Evolutionary conservation across 768 basidiomycete genomes (phyloP), one percentile per base, ranked within the genome.

Genomic region (Cystobasidium ongulense): DNA sequence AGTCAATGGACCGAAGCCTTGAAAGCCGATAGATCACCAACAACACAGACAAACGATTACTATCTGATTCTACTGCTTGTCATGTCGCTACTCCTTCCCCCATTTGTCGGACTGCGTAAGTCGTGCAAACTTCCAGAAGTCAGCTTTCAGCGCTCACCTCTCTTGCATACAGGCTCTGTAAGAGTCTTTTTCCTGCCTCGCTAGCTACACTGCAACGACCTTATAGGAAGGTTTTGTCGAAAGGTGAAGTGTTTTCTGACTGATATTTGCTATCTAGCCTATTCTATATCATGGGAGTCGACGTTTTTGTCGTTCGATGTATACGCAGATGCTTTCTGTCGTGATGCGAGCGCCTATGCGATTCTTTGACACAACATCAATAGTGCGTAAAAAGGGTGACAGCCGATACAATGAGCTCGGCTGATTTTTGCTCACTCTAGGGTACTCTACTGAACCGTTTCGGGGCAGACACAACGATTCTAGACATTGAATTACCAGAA

Each of bases 381-480:
- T 66, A 29, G 64, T 66, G 43, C 15, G 43, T 33, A 11, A 63
- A 33, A 21, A 27, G 64, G 11, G 18, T 57, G 13, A 4, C 27
- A 46, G 35, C 10, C 39, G 7, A 25, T 7, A 66, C 17, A 7
- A 13, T 61, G 11, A 17, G 35, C 13, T 29, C n/a, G n/a, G 31
- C 62, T 63, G 36, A 63, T 15, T 15, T 29, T 63, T 54, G 7
- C 8, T 25, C 29, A 29, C 41, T 38, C 18, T 25, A 66, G 64
- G 64, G 64, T 33, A 21, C 27, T 18, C 64, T 66, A 7, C 27
- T 21, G 13, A 66, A 66, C 64, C 64, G 64, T n/a, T 66, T 66
- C 41, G 38, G 64, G 8, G 27, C 13, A 10, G 64, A 66, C 27
- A 23, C 43, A 21, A 18, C 29, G 43, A 36, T 27, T 7, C 21